phyloP scores from a whole-genome alignment of 2,329 filamentous ascomycete species.

The Ophiosphaerella herpotricha region DNA sequence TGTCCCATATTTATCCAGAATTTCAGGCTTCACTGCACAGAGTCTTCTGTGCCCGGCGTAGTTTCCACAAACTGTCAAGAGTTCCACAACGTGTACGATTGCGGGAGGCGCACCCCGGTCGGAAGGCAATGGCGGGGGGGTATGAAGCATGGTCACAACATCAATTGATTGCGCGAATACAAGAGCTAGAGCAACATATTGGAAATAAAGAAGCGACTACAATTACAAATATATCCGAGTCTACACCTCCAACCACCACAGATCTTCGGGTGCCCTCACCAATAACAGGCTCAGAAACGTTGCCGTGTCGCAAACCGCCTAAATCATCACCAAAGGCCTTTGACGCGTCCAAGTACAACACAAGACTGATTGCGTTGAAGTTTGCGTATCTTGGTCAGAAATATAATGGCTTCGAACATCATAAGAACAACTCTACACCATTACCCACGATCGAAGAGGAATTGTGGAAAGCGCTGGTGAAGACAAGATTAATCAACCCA shows the following conservation, averaged over 20 bases:
- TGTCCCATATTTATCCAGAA: constrained; percentile 35
- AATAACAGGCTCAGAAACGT: constrained; percentile 4
- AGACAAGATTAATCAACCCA: constrained; percentile 71
- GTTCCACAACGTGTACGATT: constrained; percentile 29
- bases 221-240: not conserved
- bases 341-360: constrained; percentile 80
- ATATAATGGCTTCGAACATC: constrained; percentile 93
- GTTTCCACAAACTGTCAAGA: constrained; percentile 42
- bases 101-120: constrained; percentile 12
- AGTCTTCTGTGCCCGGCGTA: constrained; percentile 33
- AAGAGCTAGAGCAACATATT: constrained; percentile 35
- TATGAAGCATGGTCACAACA: constrained; percentile 42
- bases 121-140: constrained; percentile 26
- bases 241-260: constrained; percentile 5
- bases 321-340: constrained; percentile 59
- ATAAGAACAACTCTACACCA: constrained; percentile 68
- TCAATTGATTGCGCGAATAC: constrained; percentile 40
- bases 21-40: constrained; percentile 29
- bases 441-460: constrained; percentile 89
- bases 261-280: constrained; percentile 5
- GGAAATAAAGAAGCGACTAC: not conserved
- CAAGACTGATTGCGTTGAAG: constrained; percentile 85
- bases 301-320: constrained; percentile 31
- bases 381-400: constrained; percentile 89
- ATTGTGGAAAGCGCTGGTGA: constrained; percentile 87